Base-by-base conservation (phyloP, 805 yeast species). In the Pichia deserticola region DNA sequence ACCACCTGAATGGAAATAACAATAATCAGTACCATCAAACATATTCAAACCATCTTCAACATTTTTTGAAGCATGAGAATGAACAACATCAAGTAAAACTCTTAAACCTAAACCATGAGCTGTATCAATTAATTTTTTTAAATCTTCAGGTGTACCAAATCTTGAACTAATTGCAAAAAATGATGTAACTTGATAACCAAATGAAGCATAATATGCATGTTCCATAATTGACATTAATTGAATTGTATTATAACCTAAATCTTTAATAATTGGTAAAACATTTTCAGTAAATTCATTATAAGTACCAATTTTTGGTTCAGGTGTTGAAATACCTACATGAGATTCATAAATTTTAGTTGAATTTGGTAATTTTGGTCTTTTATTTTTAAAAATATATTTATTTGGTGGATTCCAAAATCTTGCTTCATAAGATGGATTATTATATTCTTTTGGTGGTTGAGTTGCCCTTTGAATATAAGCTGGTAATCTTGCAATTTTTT, bases 221-320 rank as follows among this genome's bases (percentile, higher is more conserved):
- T 92, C 99, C 99, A 92, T 92, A 41, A 92, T 78, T 0, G 99
- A 97, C 99, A 92, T 92, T 62, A 92, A 74, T 69, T 92, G 99
- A 59, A 92, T 85, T 5, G 96, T 82, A 66, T 93, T 89, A 67
- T 92, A 92, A 36, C 97, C 97, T 52, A 90, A 74, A 54, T 84
- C 79, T 57, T 81, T 81, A 57, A 92, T 87, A 42, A 84, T 75
- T n/a, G 98, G 98, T 54, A 92, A 75, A 11, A 89, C 75, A 55
- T 86, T 82, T 42, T 71, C 57, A 12, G 96, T 85, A 65, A 92
- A 92, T 64, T 92, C 95, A 56, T 78, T 81, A 67, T 92, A 92
- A 11, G 92, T 68, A 3, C 96, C 96, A 47, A 93, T 71, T 51
- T 79, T 79, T 35, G 93, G 90, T 51, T 92, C 93, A 1, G 96